Conservation (phyloP, 1,284 basidiomycete species). For the Ustilago trichophora region DNA sequence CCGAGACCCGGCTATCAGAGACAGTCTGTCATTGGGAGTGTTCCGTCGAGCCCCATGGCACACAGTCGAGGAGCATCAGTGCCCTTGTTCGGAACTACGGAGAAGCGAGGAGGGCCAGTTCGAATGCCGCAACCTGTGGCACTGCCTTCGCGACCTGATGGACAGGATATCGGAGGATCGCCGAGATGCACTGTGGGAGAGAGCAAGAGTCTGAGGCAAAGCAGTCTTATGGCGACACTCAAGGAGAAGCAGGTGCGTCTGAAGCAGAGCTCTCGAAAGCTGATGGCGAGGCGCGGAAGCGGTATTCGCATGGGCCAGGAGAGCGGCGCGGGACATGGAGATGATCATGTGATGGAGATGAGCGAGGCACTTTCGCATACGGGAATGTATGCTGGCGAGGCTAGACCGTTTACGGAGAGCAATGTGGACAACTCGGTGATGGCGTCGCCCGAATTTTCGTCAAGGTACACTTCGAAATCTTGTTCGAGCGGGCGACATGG, state of each 20-base stretch:
- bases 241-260: slow-evolving; percentile 38
- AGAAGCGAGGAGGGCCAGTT: neutral
- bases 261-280: slow-evolving; percentile 24
- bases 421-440: neutral
- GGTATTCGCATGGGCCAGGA: no score
- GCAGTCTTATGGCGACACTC: slow-evolving; percentile 37
- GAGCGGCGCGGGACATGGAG: no score
- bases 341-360: no score
- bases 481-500: neutral
- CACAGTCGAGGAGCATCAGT: slow-evolving; percentile 26
- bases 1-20: neutral
- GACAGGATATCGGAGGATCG: slow-evolving; percentile 14
- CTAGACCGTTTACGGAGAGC: no score
- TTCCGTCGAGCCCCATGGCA: slow-evolving; percentile 13
- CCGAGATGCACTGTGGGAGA: slow-evolving; percentile 4
- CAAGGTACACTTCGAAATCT: no score
- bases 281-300: slow-evolving; percentile 21
- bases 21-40: neutral
- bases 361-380: no score
- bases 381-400: no score
- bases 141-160: neutral
- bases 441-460: neutral
- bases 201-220: neutral
- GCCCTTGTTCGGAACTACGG: neutral
- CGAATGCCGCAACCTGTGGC: slow-evolving; percentile 1